phyloP scores from a whole-genome alignment of 2,329 filamentous ascomycete genomes.

The Microdochium trichocladiopsis region DNA sequence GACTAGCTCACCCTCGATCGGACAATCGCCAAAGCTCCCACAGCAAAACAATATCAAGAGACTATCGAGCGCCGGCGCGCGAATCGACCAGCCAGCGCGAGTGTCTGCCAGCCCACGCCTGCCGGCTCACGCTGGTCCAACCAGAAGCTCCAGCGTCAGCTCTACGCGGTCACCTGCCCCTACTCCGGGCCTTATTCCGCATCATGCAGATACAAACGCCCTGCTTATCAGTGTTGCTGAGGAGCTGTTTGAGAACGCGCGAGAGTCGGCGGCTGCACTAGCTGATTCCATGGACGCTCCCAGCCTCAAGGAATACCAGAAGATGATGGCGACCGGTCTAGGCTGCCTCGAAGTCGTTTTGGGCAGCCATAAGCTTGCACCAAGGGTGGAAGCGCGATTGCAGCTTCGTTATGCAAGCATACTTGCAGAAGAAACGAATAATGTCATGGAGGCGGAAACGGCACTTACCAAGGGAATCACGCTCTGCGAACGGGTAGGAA shows the following conservation, averaged over 20 bases:
- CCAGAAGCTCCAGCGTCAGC: constrained; percentile 23
- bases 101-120: constrained; percentile 23
- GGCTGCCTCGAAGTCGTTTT: constrained; percentile 66
- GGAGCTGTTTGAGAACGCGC: constrained; percentile 65
- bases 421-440: constrained; percentile 69
- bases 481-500: constrained; percentile 55
- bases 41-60: constrained; percentile 15
- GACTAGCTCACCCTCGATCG: constrained; percentile 14
- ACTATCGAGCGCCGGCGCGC: constrained; percentile 7
- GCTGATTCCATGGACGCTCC: constrained; percentile 41
- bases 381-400: constrained; percentile 62
- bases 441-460: constrained; percentile 66
- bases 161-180: constrained; percentile 21
- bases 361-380: constrained; percentile 51
- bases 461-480: constrained; percentile 64
- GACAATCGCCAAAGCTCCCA: constrained; percentile 17
- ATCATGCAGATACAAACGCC: constrained; percentile 41
- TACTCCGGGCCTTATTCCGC: constrained; percentile 31
- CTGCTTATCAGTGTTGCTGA: constrained; percentile 67
- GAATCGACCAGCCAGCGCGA: constrained; percentile 16
- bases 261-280: constrained; percentile 41
- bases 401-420: constrained; percentile 66
- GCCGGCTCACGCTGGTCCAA: constrained; percentile 12
- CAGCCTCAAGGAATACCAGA: constrained; percentile 60
- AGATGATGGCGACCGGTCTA: constrained; percentile 64